Conservation (phyloP, 2,329 filamentous ascomycete genomes). For the Pseudomassariella vexata region DNA sequence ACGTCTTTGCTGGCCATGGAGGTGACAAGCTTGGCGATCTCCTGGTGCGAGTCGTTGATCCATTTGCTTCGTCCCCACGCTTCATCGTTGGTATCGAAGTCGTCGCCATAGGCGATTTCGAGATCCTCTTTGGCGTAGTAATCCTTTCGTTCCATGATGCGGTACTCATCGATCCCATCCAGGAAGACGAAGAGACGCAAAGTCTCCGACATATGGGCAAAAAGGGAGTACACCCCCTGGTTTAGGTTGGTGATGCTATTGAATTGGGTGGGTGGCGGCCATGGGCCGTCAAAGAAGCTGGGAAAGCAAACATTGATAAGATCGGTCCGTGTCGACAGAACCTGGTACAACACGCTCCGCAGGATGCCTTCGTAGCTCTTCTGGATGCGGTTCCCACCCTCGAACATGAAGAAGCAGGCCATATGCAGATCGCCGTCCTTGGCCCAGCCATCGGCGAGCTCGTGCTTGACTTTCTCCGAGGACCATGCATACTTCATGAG, state of each 20-base stretch:
- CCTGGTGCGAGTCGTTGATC: conserved; percentile 20
- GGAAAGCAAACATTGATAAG: conserved; percentile 25
- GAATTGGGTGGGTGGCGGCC: conserved; percentile 22
- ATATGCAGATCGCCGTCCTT: conserved; percentile 18
- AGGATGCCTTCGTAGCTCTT: conserved; percentile 34
- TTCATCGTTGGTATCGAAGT: conserved; percentile 21
- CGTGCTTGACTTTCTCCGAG: conserved; percentile 16
- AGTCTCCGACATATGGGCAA: conserved; percentile 20
- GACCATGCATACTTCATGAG: conserved; percentile 16
- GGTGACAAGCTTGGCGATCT: conserved; percentile 19
- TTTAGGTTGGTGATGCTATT: conserved; percentile 22
- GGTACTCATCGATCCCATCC: conserved; percentile 24
- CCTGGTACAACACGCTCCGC: conserved; percentile 28
- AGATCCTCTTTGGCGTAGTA: conserved; percentile 22
- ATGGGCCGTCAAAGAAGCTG: conserved; percentile 21
- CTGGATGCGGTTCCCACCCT: conserved; percentile 29
- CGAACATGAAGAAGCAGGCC: conserved; percentile 35
- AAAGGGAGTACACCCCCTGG: conserved; percentile 23
- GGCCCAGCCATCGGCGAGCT: conserved; percentile 28
- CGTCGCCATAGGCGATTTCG: conserved; percentile 19
- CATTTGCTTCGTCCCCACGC: conserved; percentile 24
- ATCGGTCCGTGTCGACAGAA: conserved; percentile 20
- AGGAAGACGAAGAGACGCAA: conserved; percentile 21
- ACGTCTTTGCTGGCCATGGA: conserved; percentile 21
- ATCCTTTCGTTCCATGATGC: conserved; percentile 25